phyloP scores from a whole-genome alignment of 1,284 basidiomycete genomes.

The Heterobasidion occidentale region DNA sequence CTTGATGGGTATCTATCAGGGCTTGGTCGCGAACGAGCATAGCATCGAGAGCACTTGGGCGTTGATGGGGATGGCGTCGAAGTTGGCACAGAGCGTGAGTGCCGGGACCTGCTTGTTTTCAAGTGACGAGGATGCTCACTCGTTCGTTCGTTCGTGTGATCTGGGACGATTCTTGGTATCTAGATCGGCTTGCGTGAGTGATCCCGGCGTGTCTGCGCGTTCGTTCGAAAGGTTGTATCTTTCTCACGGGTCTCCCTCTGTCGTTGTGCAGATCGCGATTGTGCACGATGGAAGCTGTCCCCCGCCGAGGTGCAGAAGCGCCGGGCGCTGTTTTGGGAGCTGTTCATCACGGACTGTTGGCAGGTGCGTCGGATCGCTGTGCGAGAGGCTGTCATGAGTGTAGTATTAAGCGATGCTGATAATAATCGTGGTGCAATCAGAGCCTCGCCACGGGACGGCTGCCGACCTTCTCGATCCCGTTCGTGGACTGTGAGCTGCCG shows the following conservation, averaged over 20 bases:
- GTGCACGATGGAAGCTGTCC: conserved; percentile 40
- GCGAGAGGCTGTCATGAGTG: neutral
- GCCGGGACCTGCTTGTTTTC: conserved; percentile 41
- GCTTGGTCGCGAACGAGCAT: conserved; percentile 20
- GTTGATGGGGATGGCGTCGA: conserved; percentile 46
- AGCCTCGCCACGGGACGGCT: conserved; percentile 57
- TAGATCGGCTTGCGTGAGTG: neutral
- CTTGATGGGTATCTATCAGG: conserved; percentile 64
- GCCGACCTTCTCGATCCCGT: conserved; percentile 41
- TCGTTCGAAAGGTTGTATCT: neutral
- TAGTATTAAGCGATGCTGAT: neutral
- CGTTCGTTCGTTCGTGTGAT: neutral
- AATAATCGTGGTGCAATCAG: conserved; percentile 24
- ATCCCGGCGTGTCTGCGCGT: conserved; percentile 30
- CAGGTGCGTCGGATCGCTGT: conserved; percentile 30
- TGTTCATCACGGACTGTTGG: conserved; percentile 52
- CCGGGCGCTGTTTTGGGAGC: conserved; percentile 55
- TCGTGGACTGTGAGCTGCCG: conserved; percentile 49
- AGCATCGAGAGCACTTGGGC: conserved; percentile 54
- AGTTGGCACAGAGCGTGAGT: conserved; percentile 49
- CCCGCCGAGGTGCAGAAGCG: conserved; percentile 37
- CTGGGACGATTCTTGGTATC: neutral
- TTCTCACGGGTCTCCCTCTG: conserved; percentile 4
- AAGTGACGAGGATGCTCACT: neutral
- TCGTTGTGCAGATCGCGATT: neutral